phyloP scores from a whole-genome alignment of 331 rosid genomes.

The Arachis monticola region DNA sequence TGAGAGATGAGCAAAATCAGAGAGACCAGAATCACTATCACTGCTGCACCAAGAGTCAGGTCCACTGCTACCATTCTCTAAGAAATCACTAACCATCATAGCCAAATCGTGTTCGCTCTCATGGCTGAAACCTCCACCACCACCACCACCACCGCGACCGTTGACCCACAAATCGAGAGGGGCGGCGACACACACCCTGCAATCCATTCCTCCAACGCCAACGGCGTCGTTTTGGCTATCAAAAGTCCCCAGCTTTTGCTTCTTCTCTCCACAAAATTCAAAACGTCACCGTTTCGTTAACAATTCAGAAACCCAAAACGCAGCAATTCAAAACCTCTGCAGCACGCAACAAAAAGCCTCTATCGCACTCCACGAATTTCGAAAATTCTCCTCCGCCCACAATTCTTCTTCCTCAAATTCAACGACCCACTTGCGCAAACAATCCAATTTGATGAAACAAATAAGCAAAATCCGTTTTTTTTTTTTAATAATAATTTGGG shows the following conservation, averaged over 20 bases:
- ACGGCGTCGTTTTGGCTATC: slow-evolving; percentile 33
- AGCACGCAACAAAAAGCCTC: background rate
- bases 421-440: slow-evolving; percentile 1
- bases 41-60: slow-evolving; percentile 91
- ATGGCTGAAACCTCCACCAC: slow-evolving; percentile 73
- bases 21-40: slow-evolving; percentile 82
- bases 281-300: slow-evolving; percentile 34
- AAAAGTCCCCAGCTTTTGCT: slow-evolving; percentile 35
- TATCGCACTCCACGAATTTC: background rate
- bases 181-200: slow-evolving; percentile 60
- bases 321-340: slow-evolving; percentile 22
- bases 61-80: slow-evolving; percentile 87
- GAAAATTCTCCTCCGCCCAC: background rate
- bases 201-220: slow-evolving; percentile 52
- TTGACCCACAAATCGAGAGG: slow-evolving; percentile 68
- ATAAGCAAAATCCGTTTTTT: background rate
- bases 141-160: slow-evolving; percentile 44
- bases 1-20: slow-evolving; percentile 82
- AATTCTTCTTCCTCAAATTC: slow-evolving; percentile 23
- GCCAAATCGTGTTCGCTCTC: slow-evolving; percentile 97
- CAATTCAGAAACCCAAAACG: background rate
- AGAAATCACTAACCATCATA: slow-evolving; percentile 84
- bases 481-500: background rate
- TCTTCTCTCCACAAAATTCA: background rate
- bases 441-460: slow-evolving; percentile 28